These are phyloP conservation scores for Pseudonitzschia pungens DNA, from an alignment of 108 stramenopile species.

Conservation along the genomic window DNA sequence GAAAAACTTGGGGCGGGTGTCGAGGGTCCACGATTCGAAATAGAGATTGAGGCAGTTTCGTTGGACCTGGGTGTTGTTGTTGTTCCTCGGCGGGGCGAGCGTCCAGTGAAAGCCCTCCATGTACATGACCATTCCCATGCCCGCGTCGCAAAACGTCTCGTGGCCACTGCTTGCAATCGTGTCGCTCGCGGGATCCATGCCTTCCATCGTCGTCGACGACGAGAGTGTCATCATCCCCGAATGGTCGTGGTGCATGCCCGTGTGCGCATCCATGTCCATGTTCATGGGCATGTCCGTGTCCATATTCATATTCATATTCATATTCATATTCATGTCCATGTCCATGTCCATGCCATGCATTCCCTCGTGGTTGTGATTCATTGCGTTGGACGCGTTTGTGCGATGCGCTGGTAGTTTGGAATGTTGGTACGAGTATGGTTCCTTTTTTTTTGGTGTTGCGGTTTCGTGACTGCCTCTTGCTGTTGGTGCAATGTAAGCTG, in stretches of 20 bases:
- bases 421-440: too few relatives aligned
- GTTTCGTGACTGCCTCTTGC: too few relatives aligned
- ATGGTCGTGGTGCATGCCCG: too few relatives aligned
- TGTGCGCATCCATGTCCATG: too few relatives aligned
- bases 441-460: too few relatives aligned
- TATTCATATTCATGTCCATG: background rate
- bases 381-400: background rate
- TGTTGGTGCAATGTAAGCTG: too few relatives aligned
- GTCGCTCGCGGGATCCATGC: too few relatives aligned
- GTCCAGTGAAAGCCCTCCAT: constrained; percentile 51
- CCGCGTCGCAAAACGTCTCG: constrained; percentile 1
- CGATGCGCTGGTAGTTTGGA: background rate
- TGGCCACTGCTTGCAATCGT: constrained; percentile 2
- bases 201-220: too few relatives aligned
- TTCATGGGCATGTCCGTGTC: background rate
- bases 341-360: too few relatives aligned
- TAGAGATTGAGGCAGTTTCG: constrained; percentile 55
- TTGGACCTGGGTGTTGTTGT: too few relatives aligned
- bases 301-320: background rate
- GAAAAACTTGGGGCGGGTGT: constrained; percentile 38
- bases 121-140: constrained; percentile 40
- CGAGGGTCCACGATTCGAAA: constrained; percentile 49
- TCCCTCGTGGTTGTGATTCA: background rate
- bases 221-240: too few relatives aligned
- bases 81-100: constrained; percentile 8